Conservation (phyloP, 78 protist species). For the Tieghemostelium lacteum region DNA sequence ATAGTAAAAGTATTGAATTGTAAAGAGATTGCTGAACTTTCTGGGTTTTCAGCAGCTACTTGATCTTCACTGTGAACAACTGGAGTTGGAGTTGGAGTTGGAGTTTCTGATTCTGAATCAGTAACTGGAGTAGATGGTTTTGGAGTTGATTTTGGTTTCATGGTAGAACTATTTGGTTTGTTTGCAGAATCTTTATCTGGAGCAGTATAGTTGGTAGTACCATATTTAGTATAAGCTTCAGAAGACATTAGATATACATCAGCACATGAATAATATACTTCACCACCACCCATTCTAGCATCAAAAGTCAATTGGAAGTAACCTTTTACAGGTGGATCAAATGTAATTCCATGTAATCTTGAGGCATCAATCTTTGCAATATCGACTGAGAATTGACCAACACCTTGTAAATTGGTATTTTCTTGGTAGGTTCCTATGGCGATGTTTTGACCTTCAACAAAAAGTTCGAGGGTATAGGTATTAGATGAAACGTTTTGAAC, state of each 20-base stretch:
- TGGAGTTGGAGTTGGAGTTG: neutral
- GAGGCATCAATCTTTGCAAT: neutral
- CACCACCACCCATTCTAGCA: constrained; percentile 72
- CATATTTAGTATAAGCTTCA: neutral
- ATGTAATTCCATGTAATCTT: neutral
- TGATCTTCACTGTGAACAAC: too few species aligned
- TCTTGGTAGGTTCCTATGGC: neutral
- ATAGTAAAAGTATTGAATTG: too few species aligned
- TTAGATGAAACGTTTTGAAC: neutral
- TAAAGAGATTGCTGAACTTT: too few species aligned
- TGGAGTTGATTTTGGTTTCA: neutral
- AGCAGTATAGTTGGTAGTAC: neutral
- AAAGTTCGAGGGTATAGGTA: neutral
- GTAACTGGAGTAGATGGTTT: neutral
- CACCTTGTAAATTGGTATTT: neutral
- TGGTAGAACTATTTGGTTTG: neutral
- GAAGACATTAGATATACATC: neutral
- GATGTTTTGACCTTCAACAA: neutral
- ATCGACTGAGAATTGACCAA: neutral
- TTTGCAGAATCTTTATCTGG: neutral
- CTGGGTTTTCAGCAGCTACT: too few species aligned
- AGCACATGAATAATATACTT: constrained; percentile 46
- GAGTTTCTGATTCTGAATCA: neutral
- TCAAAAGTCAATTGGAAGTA: constrained; percentile 37
- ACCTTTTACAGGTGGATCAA: neutral